phyloP scores from a whole-genome alignment of 176 grass and related monocot genomes.

The Zea mays region Zm-B73-REFERENCE-NAM-5.0 NC_050103.1:168520001-168520500 shows the following conservation, averaged over 20 bases:
- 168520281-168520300: slow-evolving; percentile 62
- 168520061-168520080: slow-evolving; percentile 64
- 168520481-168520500: slow-evolving; percentile 24
- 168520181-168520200: slow-evolving; percentile 64
- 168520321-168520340: slow-evolving; percentile 75
- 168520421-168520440: slow-evolving; percentile 34
- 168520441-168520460: slow-evolving; percentile 41
- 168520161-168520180: slow-evolving; percentile 53
- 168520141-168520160: slow-evolving; percentile 58
- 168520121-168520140: slow-evolving; percentile 72
- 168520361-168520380: slow-evolving; percentile 65
- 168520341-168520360: slow-evolving; percentile 78
- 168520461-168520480: slow-evolving; percentile 47
- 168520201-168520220: slow-evolving; percentile 70
- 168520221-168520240: slow-evolving; percentile 61
- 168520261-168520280: slow-evolving; percentile 63
- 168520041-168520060: slow-evolving; percentile 62
- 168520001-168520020: slow-evolving; percentile 56
- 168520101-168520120: slow-evolving; percentile 59
- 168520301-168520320: slow-evolving; percentile 58
- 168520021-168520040: slow-evolving; percentile 55
- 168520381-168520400: slow-evolving; percentile 56
- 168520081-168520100: slow-evolving; percentile 56
- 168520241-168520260: slow-evolving; percentile 54
- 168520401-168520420: slow-evolving; percentile 61